Conservation (phyloP, 2,329 filamentous ascomycete species). For the Colletotrichum eremochloae region DNA sequence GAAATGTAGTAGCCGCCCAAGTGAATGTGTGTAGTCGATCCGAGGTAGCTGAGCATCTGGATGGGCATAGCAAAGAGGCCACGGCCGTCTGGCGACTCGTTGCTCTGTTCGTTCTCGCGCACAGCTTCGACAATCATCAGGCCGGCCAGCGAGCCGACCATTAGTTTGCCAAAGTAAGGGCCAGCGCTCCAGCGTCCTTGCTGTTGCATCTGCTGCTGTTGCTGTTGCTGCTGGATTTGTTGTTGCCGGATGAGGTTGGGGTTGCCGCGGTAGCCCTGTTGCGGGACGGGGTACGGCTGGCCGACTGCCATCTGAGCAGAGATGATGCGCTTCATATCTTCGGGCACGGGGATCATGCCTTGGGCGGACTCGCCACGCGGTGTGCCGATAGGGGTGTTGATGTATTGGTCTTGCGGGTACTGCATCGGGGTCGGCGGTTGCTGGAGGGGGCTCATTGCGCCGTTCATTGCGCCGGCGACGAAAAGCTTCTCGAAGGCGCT, state of each 20-base stretch:
- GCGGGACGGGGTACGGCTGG: conserved; percentile 65
- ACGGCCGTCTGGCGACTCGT: conserved; percentile 73
- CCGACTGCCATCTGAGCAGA: conserved; percentile 68
- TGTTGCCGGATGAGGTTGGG: conserved; percentile 66
- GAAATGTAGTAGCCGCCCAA: conserved; percentile 67
- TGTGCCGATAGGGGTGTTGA: conserved; percentile 59
- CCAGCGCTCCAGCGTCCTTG: conserved; percentile 67
- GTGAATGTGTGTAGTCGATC: conserved; percentile 63
- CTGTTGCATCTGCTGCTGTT: conserved; percentile 61
- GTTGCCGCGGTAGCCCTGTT: conserved; percentile 62
- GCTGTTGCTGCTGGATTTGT: conserved; percentile 66
- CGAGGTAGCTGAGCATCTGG: conserved; percentile 65
- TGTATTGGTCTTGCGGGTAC: conserved; percentile 62
- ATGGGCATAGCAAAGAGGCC: conserved; percentile 76
- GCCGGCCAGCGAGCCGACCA: conserved; percentile 92
- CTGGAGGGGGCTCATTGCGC: conserved; percentile 67
- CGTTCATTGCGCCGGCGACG: conserved; percentile 79
- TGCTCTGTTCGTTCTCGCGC: conserved; percentile 73
- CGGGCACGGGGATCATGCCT: conserved; percentile 76
- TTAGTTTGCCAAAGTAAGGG: conserved; percentile 79
- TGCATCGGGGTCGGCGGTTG: conserved; percentile 67
- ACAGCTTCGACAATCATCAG: conserved; percentile 92
- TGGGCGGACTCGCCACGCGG: conserved; percentile 59
- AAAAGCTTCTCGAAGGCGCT: conserved; percentile 84
- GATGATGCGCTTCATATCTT: conserved; percentile 74